phyloP scores from a whole-genome alignment of 768 basidiomycete genomes.

The Boletus barrowsii region DNA sequence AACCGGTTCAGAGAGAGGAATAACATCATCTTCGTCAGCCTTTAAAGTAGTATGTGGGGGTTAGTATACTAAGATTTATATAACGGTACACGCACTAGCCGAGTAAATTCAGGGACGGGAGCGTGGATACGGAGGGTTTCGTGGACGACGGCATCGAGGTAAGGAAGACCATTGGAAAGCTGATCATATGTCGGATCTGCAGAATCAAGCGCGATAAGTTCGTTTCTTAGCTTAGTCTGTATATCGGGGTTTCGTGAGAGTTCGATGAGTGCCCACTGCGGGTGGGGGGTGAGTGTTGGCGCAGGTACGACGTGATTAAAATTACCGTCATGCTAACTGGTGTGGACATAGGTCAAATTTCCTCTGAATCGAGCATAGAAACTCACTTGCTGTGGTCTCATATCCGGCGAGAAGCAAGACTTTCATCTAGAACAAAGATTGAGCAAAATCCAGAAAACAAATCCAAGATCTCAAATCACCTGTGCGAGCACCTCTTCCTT shows the following conservation, averaged over 20 bases:
- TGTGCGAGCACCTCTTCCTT: conserved; percentile 28
- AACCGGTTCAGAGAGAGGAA: conserved; percentile 54
- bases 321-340: conserved; percentile 22
- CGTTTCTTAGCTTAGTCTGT: conserved; percentile 49
- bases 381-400: conserved; percentile 23
- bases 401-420: conserved; percentile 21
- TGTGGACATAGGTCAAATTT: background rate
- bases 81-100: conserved; percentile 4
- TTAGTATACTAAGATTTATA: too few species aligned
- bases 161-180: conserved; percentile 47
- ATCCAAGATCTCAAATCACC: conserved; percentile 1
- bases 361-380: background rate
- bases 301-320: background rate
- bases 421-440: conserved; percentile 15
- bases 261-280: conserved; percentile 60
- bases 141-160: conserved; percentile 50
- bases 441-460: background rate
- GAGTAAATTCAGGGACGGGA: conserved; percentile 26
- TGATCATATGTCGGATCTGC: conserved; percentile 52
- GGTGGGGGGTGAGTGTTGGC: background rate
- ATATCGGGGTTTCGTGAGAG: conserved; percentile 43
- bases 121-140: conserved; percentile 47
- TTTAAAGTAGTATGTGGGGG: conserved; percentile 12
- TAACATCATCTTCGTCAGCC: conserved; percentile 48
- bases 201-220: conserved; percentile 39